Percentiles rank a stretch among this genome's conserved stretches.
These are phyloP conservation scores for Blastobotrys parvus DNA, from an alignment of 805 yeast genomes.

Conservation along the genomic window DNA sequence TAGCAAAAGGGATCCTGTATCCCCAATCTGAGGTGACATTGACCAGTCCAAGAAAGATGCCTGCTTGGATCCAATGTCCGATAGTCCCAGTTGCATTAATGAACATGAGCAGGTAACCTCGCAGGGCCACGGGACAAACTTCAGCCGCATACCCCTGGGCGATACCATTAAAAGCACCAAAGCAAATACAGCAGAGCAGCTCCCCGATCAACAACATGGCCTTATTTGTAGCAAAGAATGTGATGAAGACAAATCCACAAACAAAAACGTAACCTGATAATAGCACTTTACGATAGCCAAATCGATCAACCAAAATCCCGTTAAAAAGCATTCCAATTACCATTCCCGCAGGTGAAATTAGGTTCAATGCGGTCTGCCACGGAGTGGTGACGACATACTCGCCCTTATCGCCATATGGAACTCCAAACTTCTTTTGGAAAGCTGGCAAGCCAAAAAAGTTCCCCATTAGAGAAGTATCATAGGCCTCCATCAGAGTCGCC, in stretches of 20 bases:
- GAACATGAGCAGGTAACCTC: slow-evolving; percentile 41
- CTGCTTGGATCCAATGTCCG: slow-evolving; percentile 49
- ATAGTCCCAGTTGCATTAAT: slow-evolving; percentile 46
- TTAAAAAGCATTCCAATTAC: slow-evolving; percentile 33
- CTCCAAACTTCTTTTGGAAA: slow-evolving; percentile 36
- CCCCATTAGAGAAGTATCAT: slow-evolving; percentile 33
- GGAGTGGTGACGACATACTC: slow-evolving; percentile 30
- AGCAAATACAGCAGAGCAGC: slow-evolving; percentile 33
- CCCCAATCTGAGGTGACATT: slow-evolving; percentile 27
- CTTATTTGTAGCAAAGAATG: slow-evolving; percentile 36
- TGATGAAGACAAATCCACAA: slow-evolving; percentile 36
- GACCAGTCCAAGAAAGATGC: slow-evolving; percentile 36
- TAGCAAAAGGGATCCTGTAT: slow-evolving; percentile 46
- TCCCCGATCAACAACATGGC: slow-evolving; percentile 39
- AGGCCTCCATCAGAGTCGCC: slow-evolving; percentile 42
- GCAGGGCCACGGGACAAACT: slow-evolving; percentile 42
- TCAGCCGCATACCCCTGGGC: slow-evolving; percentile 47
- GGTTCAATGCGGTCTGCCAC: slow-evolving; percentile 34
- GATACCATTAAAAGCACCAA: slow-evolving; percentile 46
- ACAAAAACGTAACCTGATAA: slow-evolving; percentile 32
- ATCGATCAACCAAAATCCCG: slow-evolving; percentile 35
- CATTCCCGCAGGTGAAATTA: slow-evolving; percentile 30
- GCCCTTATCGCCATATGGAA: slow-evolving; percentile 5
- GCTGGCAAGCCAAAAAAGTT: slow-evolving; percentile 38
- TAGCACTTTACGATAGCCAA: slow-evolving; percentile 32